These are phyloP conservation scores for Alternaria rosae DNA, from an alignment of 2,329 filamentous ascomycete genomes.

Conservation along the genomic window DNA sequence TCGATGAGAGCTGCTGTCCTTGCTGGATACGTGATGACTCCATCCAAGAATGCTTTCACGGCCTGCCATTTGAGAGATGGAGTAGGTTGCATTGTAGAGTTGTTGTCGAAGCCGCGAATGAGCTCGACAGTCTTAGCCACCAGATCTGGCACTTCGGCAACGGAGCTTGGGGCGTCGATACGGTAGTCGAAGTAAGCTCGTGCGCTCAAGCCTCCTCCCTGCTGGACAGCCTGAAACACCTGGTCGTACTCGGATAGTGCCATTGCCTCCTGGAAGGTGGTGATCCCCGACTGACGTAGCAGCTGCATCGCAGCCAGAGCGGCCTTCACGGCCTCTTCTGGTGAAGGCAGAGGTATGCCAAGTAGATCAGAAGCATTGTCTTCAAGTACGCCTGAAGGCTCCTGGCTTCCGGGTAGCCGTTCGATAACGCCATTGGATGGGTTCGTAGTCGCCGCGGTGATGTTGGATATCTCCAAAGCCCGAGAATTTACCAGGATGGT, in stretches of 20 bases:
- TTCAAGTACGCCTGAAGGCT: slow-evolving; percentile 4
- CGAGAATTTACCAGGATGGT: neutral
- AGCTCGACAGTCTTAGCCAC: neutral
- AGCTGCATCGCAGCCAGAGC: slow-evolving; percentile 1
- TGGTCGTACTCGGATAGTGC: neutral
- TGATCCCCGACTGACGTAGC: slow-evolving; percentile 4
- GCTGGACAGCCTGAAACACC: neutral
- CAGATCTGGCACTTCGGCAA: slow-evolving; percentile 1
- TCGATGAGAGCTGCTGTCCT: slow-evolving; percentile 4
- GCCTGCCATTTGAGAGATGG: slow-evolving; percentile 9
- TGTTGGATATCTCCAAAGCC: slow-evolving; percentile 1
- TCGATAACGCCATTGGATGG: neutral
- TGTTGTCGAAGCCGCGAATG: neutral
- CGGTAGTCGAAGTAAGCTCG: slow-evolving; percentile 9
- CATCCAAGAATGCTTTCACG: slow-evolving; percentile 8
- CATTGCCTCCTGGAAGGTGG: slow-evolving; percentile 6
- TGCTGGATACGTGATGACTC: slow-evolving; percentile 8
- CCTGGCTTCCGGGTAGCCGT: slow-evolving; percentile 1
- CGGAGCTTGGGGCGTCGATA: slow-evolving; percentile 1
- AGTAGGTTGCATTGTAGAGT: slow-evolving; percentile 1
- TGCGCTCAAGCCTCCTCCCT: neutral
- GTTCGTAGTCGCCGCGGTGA: slow-evolving; percentile 1
- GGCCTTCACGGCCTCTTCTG: neutral
- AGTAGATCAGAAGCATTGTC: slow-evolving; percentile 2
- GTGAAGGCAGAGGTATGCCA: neutral